Conservation (phyloP, 2,329 filamentous ascomycete genomes). For the Epicoccum sorghinum region DNA sequence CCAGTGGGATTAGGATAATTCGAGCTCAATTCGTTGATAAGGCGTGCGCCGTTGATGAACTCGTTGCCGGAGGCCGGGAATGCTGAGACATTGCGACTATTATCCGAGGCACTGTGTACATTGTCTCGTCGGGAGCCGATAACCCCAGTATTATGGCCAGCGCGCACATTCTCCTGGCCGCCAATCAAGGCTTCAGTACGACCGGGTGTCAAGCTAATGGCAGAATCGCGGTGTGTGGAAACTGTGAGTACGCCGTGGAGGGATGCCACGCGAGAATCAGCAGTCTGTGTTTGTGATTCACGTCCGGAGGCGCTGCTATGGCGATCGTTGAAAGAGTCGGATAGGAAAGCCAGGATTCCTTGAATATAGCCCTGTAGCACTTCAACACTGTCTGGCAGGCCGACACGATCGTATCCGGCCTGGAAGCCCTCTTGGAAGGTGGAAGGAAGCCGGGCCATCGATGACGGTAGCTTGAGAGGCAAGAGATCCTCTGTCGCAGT, state of each 20-base stretch:
- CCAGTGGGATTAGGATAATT: slow-evolving; percentile 22
- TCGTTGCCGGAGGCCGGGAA: slow-evolving; percentile 24
- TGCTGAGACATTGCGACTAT: slow-evolving; percentile 14
- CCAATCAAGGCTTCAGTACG: slow-evolving; percentile 15
- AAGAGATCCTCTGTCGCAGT: slow-evolving; percentile 31
- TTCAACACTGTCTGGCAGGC: slow-evolving; percentile 39
- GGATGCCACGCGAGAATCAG: slow-evolving; percentile 29
- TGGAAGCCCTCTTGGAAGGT: slow-evolving; percentile 50
- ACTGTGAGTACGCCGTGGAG: slow-evolving; percentile 34
- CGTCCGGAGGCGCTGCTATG: slow-evolving; percentile 16
- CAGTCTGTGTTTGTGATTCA: slow-evolving; percentile 15
- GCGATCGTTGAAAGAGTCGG: slow-evolving; percentile 33
- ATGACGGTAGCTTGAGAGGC: slow-evolving; percentile 26
- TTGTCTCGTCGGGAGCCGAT: slow-evolving; percentile 20
- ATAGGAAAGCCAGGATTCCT: slow-evolving; percentile 38
- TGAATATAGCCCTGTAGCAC: slow-evolving; percentile 44
- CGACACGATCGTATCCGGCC: slow-evolving; percentile 44
- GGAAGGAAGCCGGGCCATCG: slow-evolving; percentile 30
- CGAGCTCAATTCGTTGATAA: slow-evolving; percentile 18
- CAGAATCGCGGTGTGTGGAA: slow-evolving; percentile 38
- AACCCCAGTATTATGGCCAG: slow-evolving; percentile 15
- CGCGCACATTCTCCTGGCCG: slow-evolving; percentile 37
- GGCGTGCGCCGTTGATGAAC: slow-evolving; percentile 18
- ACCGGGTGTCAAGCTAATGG: slow-evolving; percentile 34
- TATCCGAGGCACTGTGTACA: slow-evolving; percentile 22